phyloP scores from a whole-genome alignment of 2,329 filamentous ascomycete genomes.

The Bipolaris oryzae region DNA sequence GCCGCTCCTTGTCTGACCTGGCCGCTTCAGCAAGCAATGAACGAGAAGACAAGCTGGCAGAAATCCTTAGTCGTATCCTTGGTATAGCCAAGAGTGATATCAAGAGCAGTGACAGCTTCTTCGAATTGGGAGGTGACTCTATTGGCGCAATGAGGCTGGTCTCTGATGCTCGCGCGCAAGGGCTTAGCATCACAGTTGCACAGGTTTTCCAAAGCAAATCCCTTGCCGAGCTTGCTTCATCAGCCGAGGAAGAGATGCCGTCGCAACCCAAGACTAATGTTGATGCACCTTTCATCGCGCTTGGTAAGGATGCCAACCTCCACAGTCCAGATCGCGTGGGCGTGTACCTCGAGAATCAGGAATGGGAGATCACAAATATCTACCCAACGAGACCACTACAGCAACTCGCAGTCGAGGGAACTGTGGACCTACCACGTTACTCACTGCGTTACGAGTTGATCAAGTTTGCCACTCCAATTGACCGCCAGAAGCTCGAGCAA shows the following conservation, averaged over 20 bases:
- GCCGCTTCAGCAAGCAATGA: constrained; percentile 54
- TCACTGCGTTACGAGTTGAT: constrained; percentile 70
- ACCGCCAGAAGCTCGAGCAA: constrained; percentile 56
- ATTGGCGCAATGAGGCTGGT: constrained; percentile 55
- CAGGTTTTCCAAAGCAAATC: constrained; percentile 54
- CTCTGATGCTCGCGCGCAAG: constrained; percentile 46
- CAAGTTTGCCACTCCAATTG: constrained; percentile 61
- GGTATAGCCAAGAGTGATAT: constrained; percentile 44
- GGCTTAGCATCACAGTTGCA: constrained; percentile 50
- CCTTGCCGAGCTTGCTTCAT: constrained; percentile 42
- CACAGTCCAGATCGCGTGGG: constrained; percentile 59
- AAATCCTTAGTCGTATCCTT: constrained; percentile 38
- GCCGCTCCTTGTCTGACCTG: constrained; percentile 57
- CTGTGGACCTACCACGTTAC: constrained; percentile 63
- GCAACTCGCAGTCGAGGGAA: constrained; percentile 64
- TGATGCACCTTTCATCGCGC: constrained; percentile 59
- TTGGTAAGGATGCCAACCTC: constrained; percentile 52
- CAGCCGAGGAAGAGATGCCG: constrained; percentile 39
- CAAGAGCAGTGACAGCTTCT: constrained; percentile 51
- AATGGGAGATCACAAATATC: constrained; percentile 61
- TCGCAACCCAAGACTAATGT: constrained; percentile 24
- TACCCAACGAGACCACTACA: constrained; percentile 66
- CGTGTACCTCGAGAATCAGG: constrained; percentile 58
- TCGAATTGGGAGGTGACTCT: constrained; percentile 56
- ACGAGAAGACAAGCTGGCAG: constrained; percentile 39